Conservation (phyloP, 2,329 filamentous ascomycete species). For the Metarhizium rileyi region DNA sequence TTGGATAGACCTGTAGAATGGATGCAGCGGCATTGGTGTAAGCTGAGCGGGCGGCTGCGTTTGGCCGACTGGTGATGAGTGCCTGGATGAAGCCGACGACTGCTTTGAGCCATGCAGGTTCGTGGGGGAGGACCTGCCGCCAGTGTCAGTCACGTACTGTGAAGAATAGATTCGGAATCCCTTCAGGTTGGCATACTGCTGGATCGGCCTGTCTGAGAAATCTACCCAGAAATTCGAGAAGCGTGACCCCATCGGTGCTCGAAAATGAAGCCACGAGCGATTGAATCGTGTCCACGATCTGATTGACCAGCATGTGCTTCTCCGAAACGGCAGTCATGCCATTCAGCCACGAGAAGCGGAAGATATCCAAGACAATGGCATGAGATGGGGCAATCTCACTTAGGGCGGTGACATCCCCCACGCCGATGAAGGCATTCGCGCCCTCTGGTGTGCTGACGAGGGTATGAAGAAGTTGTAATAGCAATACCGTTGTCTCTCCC, state of each 20-base stretch:
- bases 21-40: conserved; percentile 50
- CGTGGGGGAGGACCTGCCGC: conserved; percentile 34
- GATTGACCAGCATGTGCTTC: conserved; percentile 20
- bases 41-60: conserved; percentile 42
- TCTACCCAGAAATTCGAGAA: conserved; percentile 46
- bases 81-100: conserved; percentile 39
- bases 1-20: conserved; percentile 46
- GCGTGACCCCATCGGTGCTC: conserved; percentile 49
- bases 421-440: conserved; percentile 34
- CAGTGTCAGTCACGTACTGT: conserved; percentile 6
- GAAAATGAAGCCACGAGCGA: conserved; percentile 43
- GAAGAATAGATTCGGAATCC: background rate
- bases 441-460: conserved; percentile 44
- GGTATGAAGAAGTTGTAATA: conserved; percentile 47
- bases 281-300: conserved; percentile 38
- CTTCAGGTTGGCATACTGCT: conserved; percentile 28
- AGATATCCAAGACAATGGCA: conserved; percentile 42
- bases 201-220: conserved; percentile 40
- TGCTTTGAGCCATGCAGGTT: conserved; percentile 43
- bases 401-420: conserved; percentile 44
- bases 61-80: conserved; percentile 46
- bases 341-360: conserved; percentile 48
- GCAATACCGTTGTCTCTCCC: conserved; percentile 38
- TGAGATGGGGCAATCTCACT: conserved; percentile 47
- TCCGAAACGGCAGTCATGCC: conserved; percentile 25